Percentiles rank a stretch among this genome's conserved stretches.
These are phyloP conservation scores for Meyerozyma carpophila DNA, from an alignment of 1,139 yeast genomes.

Conservation along the genomic window DNA sequence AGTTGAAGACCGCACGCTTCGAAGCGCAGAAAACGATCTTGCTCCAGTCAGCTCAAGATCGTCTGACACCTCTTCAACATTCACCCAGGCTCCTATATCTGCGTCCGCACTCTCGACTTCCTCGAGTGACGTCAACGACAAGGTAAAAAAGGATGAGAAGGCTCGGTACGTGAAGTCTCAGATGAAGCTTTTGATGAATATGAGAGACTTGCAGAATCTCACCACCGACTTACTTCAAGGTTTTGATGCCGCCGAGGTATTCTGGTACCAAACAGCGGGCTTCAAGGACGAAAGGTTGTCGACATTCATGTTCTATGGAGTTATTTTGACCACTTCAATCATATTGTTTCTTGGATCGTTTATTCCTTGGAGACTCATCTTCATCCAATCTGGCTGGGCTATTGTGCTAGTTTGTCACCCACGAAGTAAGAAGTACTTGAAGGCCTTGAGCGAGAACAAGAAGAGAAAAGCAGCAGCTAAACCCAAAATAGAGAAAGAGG, in stretches of 20 bases:
- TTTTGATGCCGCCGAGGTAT: slow-evolving; percentile 49
- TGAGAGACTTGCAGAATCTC: slow-evolving; percentile 60
- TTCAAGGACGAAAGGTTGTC: slow-evolving; percentile 68
- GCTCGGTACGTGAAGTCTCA: slow-evolving; percentile 25
- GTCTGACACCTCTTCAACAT: slow-evolving; percentile 14
- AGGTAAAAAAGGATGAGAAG: slow-evolving; percentile 17
- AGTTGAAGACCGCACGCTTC: slow-evolving; percentile 8
- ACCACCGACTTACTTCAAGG: slow-evolving; percentile 51
- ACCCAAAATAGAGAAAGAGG: slow-evolving; percentile 6
- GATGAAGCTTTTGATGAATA: slow-evolving; percentile 43
- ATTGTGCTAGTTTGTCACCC: slow-evolving; percentile 52
- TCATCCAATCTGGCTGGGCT: slow-evolving; percentile 55
- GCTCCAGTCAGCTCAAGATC: slow-evolving; percentile 14
- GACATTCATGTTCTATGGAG: slow-evolving; percentile 45
- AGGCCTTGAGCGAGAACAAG: slow-evolving; percentile 10
- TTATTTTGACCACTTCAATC: slow-evolving; percentile 26
- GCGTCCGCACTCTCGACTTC: slow-evolving; percentile 1
- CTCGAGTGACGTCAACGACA: slow-evolving; percentile 3
- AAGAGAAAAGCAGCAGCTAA: slow-evolving; percentile 4
- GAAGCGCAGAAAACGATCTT: slow-evolving; percentile 7
- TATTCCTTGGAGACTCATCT: slow-evolving; percentile 50
- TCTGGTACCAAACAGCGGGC: slow-evolving; percentile 61
- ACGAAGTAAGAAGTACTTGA: slow-evolving; percentile 31
- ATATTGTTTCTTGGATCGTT: slow-evolving; percentile 53
- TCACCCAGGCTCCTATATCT: slow-evolving; percentile 6